Percentiles rank a stretch among this genome's conserved stretches.
Evolutionary conservation across 805 yeast genomes (phyloP).

Genomic region (Metschnikowia amazonensis): DNA sequence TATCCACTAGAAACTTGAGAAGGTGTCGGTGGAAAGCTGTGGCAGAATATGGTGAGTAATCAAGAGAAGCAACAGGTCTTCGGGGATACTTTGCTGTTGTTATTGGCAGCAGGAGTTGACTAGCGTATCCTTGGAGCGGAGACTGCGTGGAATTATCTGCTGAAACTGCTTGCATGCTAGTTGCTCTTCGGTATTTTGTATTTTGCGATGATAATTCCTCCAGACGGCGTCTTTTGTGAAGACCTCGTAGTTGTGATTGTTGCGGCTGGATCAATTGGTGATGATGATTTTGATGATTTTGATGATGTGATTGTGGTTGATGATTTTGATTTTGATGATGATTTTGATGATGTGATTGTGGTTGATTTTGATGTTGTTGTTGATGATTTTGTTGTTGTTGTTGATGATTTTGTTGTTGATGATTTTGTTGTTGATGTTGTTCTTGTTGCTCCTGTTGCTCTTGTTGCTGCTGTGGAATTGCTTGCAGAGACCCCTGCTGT

Average conservation of each 20-base stretch:
- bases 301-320: conserved; percentile 4
- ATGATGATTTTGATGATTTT: background rate
- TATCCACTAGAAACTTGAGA: conserved; percentile 48
- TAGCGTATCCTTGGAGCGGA: conserved; percentile 9
- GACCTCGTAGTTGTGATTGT: background rate
- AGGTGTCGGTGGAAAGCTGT: conserved; percentile 49
- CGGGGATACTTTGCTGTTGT: background rate
- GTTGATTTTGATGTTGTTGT: conserved; percentile 2
- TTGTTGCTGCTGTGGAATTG: conserved; percentile 6
- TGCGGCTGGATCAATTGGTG: background rate
- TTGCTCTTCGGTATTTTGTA: background rate
- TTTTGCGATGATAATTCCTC: background rate
- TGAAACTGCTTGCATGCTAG: background rate
- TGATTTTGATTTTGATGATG: conserved; percentile 5
- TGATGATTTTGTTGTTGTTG: conserved; percentile 3
- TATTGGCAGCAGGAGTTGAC: background rate
- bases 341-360: conserved; percentile 1
- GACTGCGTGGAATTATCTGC: background rate
- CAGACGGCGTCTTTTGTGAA: background rate
- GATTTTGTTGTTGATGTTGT: conserved; percentile 5
- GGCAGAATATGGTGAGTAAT: conserved; percentile 42
- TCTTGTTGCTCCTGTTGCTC: conserved; percentile 5
- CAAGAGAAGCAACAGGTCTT: conserved; percentile 15
- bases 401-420: conserved; percentile 4
- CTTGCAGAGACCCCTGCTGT: conserved; percentile 2